Evolutionary conservation across 352 stramenopile species (phyloP).

Genomic region (Thalassiosira exigua): DNA sequence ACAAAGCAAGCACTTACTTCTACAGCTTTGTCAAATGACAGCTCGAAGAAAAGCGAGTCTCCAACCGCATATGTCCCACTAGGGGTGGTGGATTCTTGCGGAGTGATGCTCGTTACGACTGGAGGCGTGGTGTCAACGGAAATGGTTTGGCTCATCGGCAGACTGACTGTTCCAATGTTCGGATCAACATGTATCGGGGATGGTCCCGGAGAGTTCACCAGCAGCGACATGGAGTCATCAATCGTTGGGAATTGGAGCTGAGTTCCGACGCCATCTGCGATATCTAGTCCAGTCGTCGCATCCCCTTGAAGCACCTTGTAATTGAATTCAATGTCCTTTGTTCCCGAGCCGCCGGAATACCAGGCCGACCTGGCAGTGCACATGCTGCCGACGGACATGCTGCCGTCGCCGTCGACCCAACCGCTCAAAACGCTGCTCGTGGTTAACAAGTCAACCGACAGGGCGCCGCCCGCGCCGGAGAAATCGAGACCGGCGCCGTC

Average conservation of each 20-base stretch:
- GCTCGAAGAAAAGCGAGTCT: slow-evolving; percentile 60
- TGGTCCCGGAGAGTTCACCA: slow-evolving; percentile 34
- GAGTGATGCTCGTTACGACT: slow-evolving; percentile 41
- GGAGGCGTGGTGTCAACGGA: slow-evolving; percentile 58
- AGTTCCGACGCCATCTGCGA: slow-evolving; percentile 21
- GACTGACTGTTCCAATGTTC: slow-evolving; percentile 28
- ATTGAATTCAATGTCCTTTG: slow-evolving; percentile 51
- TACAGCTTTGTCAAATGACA: slow-evolving; percentile 70
- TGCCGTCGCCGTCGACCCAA: slow-evolving; percentile 31
- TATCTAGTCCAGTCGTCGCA: slow-evolving; percentile 32
- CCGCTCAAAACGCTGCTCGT: slow-evolving; percentile 16
- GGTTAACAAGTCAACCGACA: slow-evolving; percentile 6
- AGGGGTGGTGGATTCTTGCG: slow-evolving; percentile 50
- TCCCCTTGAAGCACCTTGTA: slow-evolving; percentile 59
- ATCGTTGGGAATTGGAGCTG: slow-evolving; percentile 33
- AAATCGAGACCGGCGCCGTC: slow-evolving; percentile 32
- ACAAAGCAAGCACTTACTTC: slow-evolving; percentile 28
- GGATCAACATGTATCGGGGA: slow-evolving; percentile 45
- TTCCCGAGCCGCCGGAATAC: slow-evolving; percentile 52
- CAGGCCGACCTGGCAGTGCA: slow-evolving; percentile 50
- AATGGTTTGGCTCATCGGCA: slow-evolving; percentile 39
- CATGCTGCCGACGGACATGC: slow-evolving; percentile 26
- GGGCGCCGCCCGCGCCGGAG: slow-evolving; percentile 8
- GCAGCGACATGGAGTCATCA: slow-evolving; percentile 45
- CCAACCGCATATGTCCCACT: slow-evolving; percentile 60